Evolutionary conservation across 495 filamentous ascomycete species (phyloP), one percentile per base, ranked within the genome.

Genomic region (Friedmanniomyces simplex): DNA sequence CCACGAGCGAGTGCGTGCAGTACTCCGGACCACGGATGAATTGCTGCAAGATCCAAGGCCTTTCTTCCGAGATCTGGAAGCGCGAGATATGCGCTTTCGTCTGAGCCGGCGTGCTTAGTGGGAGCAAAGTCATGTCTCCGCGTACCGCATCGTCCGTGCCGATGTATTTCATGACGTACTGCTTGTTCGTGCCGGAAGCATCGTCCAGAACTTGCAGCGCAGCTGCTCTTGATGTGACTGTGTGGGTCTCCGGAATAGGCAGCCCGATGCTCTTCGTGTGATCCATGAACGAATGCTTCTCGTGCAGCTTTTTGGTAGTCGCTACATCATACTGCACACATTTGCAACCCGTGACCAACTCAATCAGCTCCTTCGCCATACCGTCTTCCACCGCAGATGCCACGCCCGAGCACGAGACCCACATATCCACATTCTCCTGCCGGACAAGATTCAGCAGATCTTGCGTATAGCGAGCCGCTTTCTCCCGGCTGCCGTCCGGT

Each of bases 351-450:
- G 81, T 84, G 21, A 74, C 67, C 13, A 67, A 68, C 61, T 87
- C 82, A 21, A 89, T 72, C 1, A 72, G 69, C 48, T 83, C 76
- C 60, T 82, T 83, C 2, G 83, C 84, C 21, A 76, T 64, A 0
- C 77, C 85, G 67, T 89, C 85, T 62, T 85, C 79, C 8, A 82
- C 60, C 5, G 78, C 78, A 1, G 73, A 76, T 16, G 76, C 73
- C 8, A 81, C 78, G 10, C 78, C 79, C 0, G 84, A 86, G 61
- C 84, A 88, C 42, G 78, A 81, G 14, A 91, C 78, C 87, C 87
- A 91, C 0, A 90, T 61, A 53, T 88, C 80, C 18, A 87, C 76
- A 0, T 76, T 75, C 53, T 90, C 83, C 8, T 72, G 67, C 26
- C 76, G 67, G 32, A 89, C 72, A 16, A 88, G 75, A 16, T 78